Evolutionary conservation across 2,329 filamentous ascomycete species (phyloP), one percentile per base, ranked within the genome.

Genomic region (Fusarium denticulatum): DNA sequence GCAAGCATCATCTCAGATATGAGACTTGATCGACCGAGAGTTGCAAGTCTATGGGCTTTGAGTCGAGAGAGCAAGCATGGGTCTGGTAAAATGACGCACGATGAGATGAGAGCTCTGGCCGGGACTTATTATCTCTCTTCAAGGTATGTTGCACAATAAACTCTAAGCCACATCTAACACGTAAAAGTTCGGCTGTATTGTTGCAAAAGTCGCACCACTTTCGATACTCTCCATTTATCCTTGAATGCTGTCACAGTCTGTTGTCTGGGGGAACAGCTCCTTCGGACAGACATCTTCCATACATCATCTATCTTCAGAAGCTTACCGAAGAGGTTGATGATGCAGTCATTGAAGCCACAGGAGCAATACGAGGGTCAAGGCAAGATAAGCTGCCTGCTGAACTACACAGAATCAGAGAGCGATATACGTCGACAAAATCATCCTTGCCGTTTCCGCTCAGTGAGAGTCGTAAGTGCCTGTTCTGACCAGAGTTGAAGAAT

Each of bases 81-180:
- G 12, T 52, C 28, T 32, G 28, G 53, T 7, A 71, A 76, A 13
- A 75, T 80, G 64, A 69, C 72, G 10, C 56, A 72, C 2, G 79
- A 81, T 30, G 80, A 81, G 57, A 73, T 75, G 64, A 71, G 80
- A 60, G 79, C 80, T 1, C 36, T 81, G 9, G 72, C 78, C 1
- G 80, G 80, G 9, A 76, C 77, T 6, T 82, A 81, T 37, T 81
- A 80, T 46, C 69, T 82, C 14, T 76, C 79, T 3, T 81, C 80
- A 1, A 78, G 79, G 80, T 81, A 69, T 49, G 34, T 15, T 13
- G 3, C 11, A 10, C 20, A 26, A 12, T 0, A n/a, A 10, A 1
- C 15, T 2, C 18, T 16, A 16, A 30, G 3, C 7, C 10, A 9
- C 8, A n/a, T 8, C 61, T 74, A 30, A 72, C n/a, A 12, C 10